These are phyloP conservation scores for Globisporangium lucens DNA, from an alignment of 352 stramenopile species.

Conservation along the genomic window DNA sequence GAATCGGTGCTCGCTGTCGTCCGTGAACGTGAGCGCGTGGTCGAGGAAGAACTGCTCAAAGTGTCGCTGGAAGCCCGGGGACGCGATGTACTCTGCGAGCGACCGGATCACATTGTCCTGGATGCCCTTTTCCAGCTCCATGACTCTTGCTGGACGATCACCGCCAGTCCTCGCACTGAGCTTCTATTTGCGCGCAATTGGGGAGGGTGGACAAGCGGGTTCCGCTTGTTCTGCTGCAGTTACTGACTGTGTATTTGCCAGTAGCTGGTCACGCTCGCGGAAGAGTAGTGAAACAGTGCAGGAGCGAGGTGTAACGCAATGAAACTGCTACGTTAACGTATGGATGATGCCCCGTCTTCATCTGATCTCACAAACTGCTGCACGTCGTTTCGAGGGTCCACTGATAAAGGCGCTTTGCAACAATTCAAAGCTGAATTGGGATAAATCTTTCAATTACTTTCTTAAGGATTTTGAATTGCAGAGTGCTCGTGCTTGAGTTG, in stretches of 20 bases:
- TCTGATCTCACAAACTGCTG: not conserved
- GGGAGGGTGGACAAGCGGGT: too few species aligned
- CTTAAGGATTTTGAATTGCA: not conserved
- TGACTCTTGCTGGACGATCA: not conserved
- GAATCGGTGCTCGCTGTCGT: slow-evolving; percentile 64
- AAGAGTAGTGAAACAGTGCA: not conserved
- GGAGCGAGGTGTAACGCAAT: not conserved
- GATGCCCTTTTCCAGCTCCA: slow-evolving; percentile 31
- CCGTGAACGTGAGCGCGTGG: slow-evolving; percentile 57
- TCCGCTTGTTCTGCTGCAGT: not conserved
- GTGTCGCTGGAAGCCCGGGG: slow-evolving; percentile 50
- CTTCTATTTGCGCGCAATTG: not conserved
- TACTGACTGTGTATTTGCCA: not conserved
- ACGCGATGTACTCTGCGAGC: slow-evolving; percentile 63
- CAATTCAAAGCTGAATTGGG: slow-evolving; percentile 14
- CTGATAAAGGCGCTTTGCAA: not conserved
- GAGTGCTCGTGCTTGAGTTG: not conserved
- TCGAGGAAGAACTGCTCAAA: slow-evolving; percentile 81
- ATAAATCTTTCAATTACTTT: not conserved
- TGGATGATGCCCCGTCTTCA: not conserved
- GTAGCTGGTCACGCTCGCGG: not conserved
- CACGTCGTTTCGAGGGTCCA: slow-evolving; percentile 6
- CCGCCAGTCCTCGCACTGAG: not conserved
- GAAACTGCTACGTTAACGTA: not conserved
- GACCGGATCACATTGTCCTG: slow-evolving; percentile 53